phyloP scores from a whole-genome alignment of 139 green algal genomes.

The Chlamydomonas eustigma region DNA sequence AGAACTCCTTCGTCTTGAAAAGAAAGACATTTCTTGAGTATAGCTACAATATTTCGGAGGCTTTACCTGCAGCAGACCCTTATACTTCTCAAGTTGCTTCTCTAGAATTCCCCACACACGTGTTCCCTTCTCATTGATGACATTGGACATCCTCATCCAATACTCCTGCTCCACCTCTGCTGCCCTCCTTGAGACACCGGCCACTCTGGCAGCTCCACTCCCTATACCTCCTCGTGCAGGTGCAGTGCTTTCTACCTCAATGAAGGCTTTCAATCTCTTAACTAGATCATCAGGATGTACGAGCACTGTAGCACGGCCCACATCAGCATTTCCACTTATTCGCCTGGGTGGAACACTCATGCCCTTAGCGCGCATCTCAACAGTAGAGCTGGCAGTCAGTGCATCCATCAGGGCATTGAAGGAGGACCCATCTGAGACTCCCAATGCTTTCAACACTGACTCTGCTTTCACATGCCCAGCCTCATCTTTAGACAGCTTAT shows the following conservation, averaged over 20 bases:
- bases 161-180: constrained; percentile 45
- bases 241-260: constrained; percentile 34
- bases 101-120: constrained; percentile 67
- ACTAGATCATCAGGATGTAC: constrained; percentile 62
- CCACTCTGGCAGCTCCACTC: constrained; percentile 1
- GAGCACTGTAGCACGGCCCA: constrained; percentile 21
- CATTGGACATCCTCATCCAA: constrained; percentile 47
- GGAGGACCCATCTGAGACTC: constrained; percentile 35
- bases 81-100: constrained; percentile 64
- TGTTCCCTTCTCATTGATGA: constrained; percentile 45
- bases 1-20: too few relatives aligned
- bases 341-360: constrained; percentile 19
- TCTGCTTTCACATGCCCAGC: constrained; percentile 41
- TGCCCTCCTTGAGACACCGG: constrained; percentile 22
- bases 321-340: too few relatives aligned
- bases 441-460: constrained; percentile 55
- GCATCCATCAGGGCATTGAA: constrained; percentile 70
- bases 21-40: too few relatives aligned
- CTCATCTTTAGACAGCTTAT: constrained; percentile 30
- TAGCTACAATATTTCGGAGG: too few relatives aligned
- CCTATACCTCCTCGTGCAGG: constrained; percentile 24
- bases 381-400: constrained; percentile 42
- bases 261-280: constrained; percentile 40
- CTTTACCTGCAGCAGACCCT: constrained; percentile 43
- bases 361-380: constrained; percentile 40